phyloP scores from a whole-genome alignment of 2,329 filamentous ascomycete genomes.

The Coniella vitis region DNA sequence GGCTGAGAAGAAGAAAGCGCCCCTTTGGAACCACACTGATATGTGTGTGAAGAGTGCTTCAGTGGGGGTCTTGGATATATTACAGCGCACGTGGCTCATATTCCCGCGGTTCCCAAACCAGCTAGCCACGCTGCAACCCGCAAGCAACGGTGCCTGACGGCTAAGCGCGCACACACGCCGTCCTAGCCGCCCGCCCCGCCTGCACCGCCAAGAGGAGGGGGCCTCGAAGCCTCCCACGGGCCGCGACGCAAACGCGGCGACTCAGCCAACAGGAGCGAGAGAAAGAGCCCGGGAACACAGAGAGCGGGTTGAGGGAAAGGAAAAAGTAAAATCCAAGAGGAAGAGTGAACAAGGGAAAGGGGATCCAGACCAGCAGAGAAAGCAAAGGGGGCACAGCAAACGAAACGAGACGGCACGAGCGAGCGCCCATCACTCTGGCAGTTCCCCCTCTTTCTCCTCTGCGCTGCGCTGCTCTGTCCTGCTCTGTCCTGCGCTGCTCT shows the following conservation, averaged over 20 bases:
- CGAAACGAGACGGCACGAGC: background rate
- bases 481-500: too few relatives aligned
- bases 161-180: slow-evolving; percentile 1
- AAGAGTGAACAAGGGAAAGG: background rate
- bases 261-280: background rate
- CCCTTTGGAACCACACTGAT: too few relatives aligned
- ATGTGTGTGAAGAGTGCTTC: too few relatives aligned
- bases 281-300: background rate
- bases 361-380: too few relatives aligned
- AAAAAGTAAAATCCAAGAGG: background rate
- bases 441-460: too few relatives aligned
- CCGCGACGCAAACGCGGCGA: background rate
- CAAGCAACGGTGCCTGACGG: background rate
- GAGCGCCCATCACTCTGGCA: too few relatives aligned
- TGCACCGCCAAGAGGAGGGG: background rate
- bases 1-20: too few relatives aligned
- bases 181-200: slow-evolving; percentile 1
- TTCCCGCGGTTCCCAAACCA: too few relatives aligned
- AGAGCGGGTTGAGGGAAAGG: background rate
- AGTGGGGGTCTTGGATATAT: too few relatives aligned
- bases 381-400: background rate
- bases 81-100: too few relatives aligned
- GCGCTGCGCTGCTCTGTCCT: too few relatives aligned
- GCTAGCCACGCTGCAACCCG: too few relatives aligned
- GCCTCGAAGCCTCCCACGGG: background rate